Evolutionary conservation across 2,329 filamentous ascomycete species (phyloP).

Genomic region (Neofusicoccum laricinum): DNA sequence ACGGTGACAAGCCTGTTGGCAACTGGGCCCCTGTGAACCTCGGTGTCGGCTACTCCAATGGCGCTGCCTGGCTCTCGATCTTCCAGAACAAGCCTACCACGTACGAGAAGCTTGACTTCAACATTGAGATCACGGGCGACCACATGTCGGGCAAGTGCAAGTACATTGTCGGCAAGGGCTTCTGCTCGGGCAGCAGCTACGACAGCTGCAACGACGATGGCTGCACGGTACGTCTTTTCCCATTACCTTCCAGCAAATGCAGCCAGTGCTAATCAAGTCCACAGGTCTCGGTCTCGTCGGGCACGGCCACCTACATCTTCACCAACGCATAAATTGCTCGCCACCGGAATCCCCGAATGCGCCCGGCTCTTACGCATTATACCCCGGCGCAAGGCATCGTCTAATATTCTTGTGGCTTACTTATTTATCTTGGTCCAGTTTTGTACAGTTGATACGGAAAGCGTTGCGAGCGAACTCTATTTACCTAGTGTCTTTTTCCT

Average conservation of each 20-base stretch:
- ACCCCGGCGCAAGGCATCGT: constrained; percentile 4
- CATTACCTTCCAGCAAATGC: neutral
- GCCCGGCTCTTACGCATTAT: neutral
- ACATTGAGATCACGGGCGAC: constrained; percentile 72
- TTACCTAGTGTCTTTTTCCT: neutral
- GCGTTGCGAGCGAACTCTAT: constrained; percentile 2
- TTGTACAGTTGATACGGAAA: constrained; percentile 10
- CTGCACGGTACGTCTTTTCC: constrained; percentile 73
- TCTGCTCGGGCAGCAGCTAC: constrained; percentile 50
- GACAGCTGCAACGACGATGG: constrained; percentile 55
- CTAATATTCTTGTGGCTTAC: constrained; percentile 10
- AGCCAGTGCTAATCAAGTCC: neutral
- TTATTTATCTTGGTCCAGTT: constrained; percentile 6
- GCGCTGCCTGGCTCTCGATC: constrained; percentile 75
- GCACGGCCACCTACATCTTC: constrained; percentile 6
- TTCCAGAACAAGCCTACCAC: constrained; percentile 81
- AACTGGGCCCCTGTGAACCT: constrained; percentile 89
- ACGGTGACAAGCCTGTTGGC: constrained; percentile 57
- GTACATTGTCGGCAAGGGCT: constrained; percentile 60
- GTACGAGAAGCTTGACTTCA: constrained; percentile 67
- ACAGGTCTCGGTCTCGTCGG: constrained; percentile 13
- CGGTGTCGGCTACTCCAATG: constrained; percentile 68
- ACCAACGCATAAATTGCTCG: neutral
- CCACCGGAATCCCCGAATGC: neutral
- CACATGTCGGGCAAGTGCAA: constrained; percentile 59